Base-by-base conservation (phyloP, 768 basidiomycete species). In the Boletales sp. region DNA sequence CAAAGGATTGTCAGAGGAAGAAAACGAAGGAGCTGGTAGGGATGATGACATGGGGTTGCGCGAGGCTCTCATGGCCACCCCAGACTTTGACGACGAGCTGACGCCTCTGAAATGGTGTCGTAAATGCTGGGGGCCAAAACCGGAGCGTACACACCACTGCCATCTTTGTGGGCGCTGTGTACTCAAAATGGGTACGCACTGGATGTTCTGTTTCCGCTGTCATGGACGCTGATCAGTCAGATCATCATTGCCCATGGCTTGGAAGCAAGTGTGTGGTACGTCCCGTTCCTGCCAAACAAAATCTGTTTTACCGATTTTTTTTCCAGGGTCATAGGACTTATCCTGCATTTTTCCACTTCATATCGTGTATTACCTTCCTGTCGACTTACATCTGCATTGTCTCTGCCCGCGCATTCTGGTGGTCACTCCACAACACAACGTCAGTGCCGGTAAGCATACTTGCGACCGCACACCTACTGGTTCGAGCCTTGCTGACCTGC, bases 241-340 rank as follows among this genome's bases (percentile, higher is more conserved):
- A 93, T 64, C 90, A 92, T 59, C 90, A 93, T 60, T 93, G 90
- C 62, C 86, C 84, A 7, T 93, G 90, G 90, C 69, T 92, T 19
- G 90, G 83, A 34, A 70, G 76, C 40, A 84, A 75, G 62, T 93
- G 90, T 65, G 78, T 93, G 50, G 89, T 88, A 63, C 64, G 85
- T 60, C 18, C 10, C 17, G 17, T 3, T 30, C 15, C 36, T 14
- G 15, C 45, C 11, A 8, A 7, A 40, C 24, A 8, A 34, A 46
- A 24, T 41, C 18, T 4, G 8, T 37, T 45, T 47, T 40, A 32
- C 34, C 32, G 18, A 9, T 35, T 40, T 39, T 44, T 51, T 43
- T 54, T 31, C 30, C 41, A 91, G 89, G 90, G 90, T 3, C 81
- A 90, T 68, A 76, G 89, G 62, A 92, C 87, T 36, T 90, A 92